Conservation (phyloP, 2,329 filamentous ascomycete species). For the Cytospora piceae region DNA sequence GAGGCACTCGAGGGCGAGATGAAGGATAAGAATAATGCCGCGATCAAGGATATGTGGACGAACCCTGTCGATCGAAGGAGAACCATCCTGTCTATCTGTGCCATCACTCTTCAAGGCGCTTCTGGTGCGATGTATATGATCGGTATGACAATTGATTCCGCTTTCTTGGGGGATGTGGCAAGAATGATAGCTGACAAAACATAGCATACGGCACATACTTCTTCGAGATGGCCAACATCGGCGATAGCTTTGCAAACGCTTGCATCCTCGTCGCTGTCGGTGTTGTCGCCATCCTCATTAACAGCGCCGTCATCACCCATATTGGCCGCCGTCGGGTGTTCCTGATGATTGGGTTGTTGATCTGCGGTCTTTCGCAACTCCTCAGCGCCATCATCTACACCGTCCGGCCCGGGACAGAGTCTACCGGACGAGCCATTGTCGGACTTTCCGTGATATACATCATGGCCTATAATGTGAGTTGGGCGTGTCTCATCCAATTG, state of each 20-base stretch:
- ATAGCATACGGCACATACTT: slow-evolving; percentile 61
- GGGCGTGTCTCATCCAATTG: background rate
- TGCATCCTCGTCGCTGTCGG: slow-evolving; percentile 59
- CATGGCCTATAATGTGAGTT: slow-evolving; percentile 51
- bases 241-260: slow-evolving; percentile 58
- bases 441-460: slow-evolving; percentile 58
- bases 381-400: slow-evolving; percentile 58
- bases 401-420: slow-evolving; percentile 41
- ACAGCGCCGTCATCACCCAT: slow-evolving; percentile 55
- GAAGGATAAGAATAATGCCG: slow-evolving; percentile 38
- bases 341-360: slow-evolving; percentile 52
- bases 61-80: slow-evolving; percentile 57
- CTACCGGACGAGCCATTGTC: slow-evolving; percentile 53
- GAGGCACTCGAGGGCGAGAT: slow-evolving; percentile 42
- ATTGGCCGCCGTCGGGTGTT: slow-evolving; percentile 58
- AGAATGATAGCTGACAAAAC: slow-evolving; percentile 9
- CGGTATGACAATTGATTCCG: slow-evolving; percentile 39
- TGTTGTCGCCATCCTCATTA: slow-evolving; percentile 58
- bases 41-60: slow-evolving; percentile 51
- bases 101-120: slow-evolving; percentile 55
- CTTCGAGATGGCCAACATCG: slow-evolving; percentile 61
- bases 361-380: slow-evolving; percentile 59
- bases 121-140: slow-evolving; percentile 50
- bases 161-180: fast-evolving
- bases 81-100: slow-evolving; percentile 51